Evolutionary conservation across 2,329 filamentous ascomycete species (phyloP).

Genomic region (Diplodia corticola): DNA sequence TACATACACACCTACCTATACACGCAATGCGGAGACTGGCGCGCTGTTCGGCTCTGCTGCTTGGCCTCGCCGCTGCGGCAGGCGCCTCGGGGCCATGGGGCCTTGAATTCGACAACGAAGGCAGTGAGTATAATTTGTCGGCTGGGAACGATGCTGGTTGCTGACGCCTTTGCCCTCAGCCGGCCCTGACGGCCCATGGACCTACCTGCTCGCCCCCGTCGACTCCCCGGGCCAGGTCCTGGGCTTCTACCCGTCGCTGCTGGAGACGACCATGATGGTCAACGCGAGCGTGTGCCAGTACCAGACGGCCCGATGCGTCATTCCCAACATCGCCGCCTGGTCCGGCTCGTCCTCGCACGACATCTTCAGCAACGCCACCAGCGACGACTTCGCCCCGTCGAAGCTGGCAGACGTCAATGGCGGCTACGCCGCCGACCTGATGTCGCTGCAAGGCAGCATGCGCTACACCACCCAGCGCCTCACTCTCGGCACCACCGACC

Average conservation of each 20-base stretch:
- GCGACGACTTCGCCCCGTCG: background rate
- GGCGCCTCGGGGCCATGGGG: background rate
- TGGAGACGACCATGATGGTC: background rate
- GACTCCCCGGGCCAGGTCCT: background rate
- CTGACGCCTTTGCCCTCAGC: background rate
- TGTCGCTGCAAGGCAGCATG: background rate
- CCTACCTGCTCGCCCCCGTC: background rate
- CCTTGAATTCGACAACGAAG: background rate
- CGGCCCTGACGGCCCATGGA: slow-evolving; percentile 11
- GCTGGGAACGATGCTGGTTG: background rate
- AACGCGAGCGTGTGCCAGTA: background rate
- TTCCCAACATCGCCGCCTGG: background rate
- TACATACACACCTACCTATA: too few species aligned
- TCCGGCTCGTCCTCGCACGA: background rate
- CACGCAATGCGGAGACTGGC: background rate
- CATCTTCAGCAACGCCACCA: background rate
- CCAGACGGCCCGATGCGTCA: background rate
- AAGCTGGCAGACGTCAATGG: background rate
- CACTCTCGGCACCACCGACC: background rate
- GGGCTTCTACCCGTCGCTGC: background rate
- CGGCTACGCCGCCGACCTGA: background rate
- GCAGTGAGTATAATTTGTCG: background rate
- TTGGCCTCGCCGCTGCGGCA: background rate
- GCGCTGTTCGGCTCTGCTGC: background rate
- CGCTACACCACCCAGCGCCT: background rate